Conservation (phyloP, 495 filamentous ascomycete genomes). For the Poronia punctata region DNA sequence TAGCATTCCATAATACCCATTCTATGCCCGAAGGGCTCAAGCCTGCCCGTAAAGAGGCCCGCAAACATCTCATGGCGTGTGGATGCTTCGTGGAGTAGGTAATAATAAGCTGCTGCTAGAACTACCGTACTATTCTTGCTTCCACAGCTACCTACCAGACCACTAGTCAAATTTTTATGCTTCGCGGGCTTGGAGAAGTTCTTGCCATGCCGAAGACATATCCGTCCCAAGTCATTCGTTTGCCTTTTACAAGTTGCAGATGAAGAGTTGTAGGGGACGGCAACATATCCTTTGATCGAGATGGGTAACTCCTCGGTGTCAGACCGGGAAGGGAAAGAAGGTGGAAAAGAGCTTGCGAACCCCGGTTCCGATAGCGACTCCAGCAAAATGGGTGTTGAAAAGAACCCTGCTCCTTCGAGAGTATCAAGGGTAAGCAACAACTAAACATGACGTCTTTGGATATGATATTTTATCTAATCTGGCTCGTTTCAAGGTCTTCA, state of each 20-base stretch:
- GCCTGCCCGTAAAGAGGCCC: no score
- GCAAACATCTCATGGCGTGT: no score
- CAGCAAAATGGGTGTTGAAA: neutral
- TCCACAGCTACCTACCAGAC: no score
- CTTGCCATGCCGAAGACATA: neutral
- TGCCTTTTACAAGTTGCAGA: neutral
- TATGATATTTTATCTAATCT: no score
- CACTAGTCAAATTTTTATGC: no score
- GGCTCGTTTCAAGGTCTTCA: constrained; percentile 2
- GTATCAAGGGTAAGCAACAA: constrained; percentile 1
- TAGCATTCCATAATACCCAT: no score
- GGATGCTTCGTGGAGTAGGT: no score
- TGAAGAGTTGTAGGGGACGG: neutral
- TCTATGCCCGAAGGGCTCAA: no score
- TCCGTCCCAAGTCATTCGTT: neutral
- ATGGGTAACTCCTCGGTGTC: constrained; percentile 1
- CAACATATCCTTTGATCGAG: neutral
- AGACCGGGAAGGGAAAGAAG: neutral
- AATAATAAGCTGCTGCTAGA: no score
- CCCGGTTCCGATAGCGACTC: neutral
- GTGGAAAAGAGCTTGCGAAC: neutral
- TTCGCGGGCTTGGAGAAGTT: no score
- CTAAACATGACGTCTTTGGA: neutral
- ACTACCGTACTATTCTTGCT: no score
- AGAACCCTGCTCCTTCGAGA: neutral